These are phyloP conservation scores for Talaromyces funiculosus DNA, from an alignment of 2,329 filamentous ascomycete genomes.

Conservation along the genomic window DNA sequence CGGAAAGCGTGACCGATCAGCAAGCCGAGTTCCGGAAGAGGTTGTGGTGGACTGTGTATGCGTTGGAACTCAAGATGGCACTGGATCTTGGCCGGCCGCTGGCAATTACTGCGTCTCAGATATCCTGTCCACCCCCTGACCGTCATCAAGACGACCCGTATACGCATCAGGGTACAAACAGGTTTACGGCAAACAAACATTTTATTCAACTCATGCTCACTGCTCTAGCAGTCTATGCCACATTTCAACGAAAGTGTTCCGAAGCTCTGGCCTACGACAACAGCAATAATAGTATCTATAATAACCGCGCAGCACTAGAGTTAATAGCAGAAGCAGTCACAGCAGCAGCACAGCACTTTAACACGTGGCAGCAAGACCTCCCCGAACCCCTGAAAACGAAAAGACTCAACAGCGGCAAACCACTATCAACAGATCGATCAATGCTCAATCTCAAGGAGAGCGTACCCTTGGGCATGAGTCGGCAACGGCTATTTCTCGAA, in stretches of 20 bases:
- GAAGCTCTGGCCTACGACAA: background rate
- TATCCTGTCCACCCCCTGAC: constrained; percentile 5
- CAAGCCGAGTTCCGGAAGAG: constrained; percentile 3
- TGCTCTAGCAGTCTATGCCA: constrained; percentile 1
- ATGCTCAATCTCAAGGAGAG: constrained; percentile 6
- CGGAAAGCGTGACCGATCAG: background rate
- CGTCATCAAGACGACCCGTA: background rate
- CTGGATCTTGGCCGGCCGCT: constrained; percentile 9
- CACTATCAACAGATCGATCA: constrained; percentile 10
- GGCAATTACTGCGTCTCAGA: constrained; percentile 2
- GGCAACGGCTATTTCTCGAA: constrained; percentile 10
- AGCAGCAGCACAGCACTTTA: background rate
- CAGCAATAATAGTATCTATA: background rate
- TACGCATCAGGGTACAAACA: background rate
- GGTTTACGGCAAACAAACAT: constrained; percentile 9
- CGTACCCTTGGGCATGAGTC: constrained; percentile 5
- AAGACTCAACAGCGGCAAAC: constrained; percentile 2
- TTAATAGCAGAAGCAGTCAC: constrained; percentile 2
- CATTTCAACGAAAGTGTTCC: constrained; percentile 6
- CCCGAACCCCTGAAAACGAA: constrained; percentile 10
- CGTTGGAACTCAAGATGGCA: constrained; percentile 8
- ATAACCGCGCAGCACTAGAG: background rate
- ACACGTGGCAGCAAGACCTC: constrained; percentile 1
- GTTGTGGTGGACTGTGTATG: constrained; percentile 13
- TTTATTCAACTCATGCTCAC: constrained; percentile 9